These are phyloP conservation scores for Sesbania bispinosa DNA, from an alignment of 306 rosid species.

Conservation along the genomic window DNA sequence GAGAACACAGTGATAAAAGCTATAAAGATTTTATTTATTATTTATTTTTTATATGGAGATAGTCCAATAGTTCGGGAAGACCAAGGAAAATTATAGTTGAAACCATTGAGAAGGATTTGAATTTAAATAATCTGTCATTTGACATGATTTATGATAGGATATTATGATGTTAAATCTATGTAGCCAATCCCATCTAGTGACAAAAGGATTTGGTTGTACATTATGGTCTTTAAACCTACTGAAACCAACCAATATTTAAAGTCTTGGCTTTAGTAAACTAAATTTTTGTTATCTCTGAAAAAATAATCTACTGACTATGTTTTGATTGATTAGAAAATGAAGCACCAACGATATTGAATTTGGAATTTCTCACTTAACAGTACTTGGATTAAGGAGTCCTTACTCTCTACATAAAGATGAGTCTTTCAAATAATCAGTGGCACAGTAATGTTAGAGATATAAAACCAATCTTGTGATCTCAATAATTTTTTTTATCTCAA, in stretches of 20 bases:
- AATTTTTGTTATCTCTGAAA: not conserved
- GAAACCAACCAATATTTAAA: not conserved
- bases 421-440: not conserved
- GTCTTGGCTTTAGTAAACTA: not conserved
- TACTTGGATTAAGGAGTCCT: not conserved
- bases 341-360: not conserved
- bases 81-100: no score
- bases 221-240: not conserved
- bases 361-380: not conserved
- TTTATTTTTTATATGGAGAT: no score
- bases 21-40: no score
- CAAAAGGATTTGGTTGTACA: no score
- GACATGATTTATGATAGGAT: no score
- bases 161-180: no score
- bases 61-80: no score
- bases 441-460: not conserved
- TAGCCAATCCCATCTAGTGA: no score
- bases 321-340: not conserved
- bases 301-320: not conserved
- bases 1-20: no score
- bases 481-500: slow-evolving; percentile 19
- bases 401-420: not conserved
- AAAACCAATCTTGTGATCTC: slow-evolving; percentile 1
- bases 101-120: no score
- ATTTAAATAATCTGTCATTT: no score